Evolutionary conservation across 2,329 filamentous ascomycete genomes (phyloP).

Genomic region (Talaromyces verruculosus): DNA sequence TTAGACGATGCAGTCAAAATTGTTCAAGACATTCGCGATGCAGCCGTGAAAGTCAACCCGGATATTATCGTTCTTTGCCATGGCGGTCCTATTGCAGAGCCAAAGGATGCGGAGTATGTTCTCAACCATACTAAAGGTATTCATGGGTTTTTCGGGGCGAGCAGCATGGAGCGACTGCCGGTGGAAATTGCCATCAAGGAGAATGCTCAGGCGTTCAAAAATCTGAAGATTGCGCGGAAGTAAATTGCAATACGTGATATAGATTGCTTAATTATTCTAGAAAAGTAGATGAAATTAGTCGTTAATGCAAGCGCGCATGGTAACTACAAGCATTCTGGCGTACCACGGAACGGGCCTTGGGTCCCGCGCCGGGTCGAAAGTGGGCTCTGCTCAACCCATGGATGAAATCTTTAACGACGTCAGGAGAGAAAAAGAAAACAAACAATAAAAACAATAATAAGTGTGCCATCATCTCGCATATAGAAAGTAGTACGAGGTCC

Average conservation of each 20-base stretch:
- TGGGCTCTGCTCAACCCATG: conserved; percentile 6
- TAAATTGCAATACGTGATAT: neutral
- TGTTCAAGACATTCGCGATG: conserved; percentile 65
- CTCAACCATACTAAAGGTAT: conserved; percentile 60
- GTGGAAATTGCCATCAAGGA: conserved; percentile 66
- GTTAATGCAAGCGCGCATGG: neutral
- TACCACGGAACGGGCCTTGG: conserved; percentile 4
- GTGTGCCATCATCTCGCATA: conserved; percentile 3
- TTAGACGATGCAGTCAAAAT: conserved; percentile 64
- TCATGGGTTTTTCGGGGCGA: conserved; percentile 72
- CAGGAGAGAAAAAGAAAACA: neutral
- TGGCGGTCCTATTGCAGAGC: conserved; percentile 66
- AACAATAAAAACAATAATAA: neutral
- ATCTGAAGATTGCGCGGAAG: conserved; percentile 29
- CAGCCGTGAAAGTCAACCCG: conserved; percentile 54
- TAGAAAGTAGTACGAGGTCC: neutral
- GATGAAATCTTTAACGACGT: conserved; percentile 1
- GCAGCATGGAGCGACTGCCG: conserved; percentile 66
- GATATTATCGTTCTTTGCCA: conserved; percentile 69
- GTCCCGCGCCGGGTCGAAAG: neutral
- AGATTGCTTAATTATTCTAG: neutral
- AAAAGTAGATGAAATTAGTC: neutral
- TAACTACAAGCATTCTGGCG: neutral
- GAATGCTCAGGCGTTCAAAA: conserved; percentile 58
- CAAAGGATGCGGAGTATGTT: conserved; percentile 64